Conservation (phyloP, 805 yeast species). For the Saccharomycopsis sp. region DNA sequence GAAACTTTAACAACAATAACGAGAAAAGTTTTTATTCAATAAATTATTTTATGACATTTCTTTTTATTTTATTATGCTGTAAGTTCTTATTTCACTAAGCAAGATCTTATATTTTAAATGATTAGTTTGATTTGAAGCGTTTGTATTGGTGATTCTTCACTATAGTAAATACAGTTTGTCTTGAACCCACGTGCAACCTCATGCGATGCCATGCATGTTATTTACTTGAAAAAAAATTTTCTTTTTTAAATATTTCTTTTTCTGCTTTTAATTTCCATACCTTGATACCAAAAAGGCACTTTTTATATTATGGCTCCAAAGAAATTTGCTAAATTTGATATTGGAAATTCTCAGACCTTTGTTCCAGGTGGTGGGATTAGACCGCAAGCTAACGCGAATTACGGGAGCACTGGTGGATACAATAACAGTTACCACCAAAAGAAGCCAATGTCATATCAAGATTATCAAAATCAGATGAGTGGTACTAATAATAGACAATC, state of each 20-base stretch:
- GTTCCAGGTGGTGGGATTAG: slow-evolving; percentile 6
- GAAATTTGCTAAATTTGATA: slow-evolving; percentile 14
- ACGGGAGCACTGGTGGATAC: slow-evolving; percentile 9
- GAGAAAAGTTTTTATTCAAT: too few species aligned
- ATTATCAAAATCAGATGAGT: slow-evolving; percentile 11
- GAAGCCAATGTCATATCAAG: slow-evolving; percentile 19
- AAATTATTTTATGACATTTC: too few species aligned
- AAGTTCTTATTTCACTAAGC: too few species aligned
- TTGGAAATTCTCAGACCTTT: slow-evolving; percentile 3
- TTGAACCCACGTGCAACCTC: too few species aligned
- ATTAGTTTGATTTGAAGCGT: too few species aligned
- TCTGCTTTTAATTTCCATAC: neutral
- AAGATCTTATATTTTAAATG: too few species aligned
- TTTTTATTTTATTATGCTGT: too few species aligned
- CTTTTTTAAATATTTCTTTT: slow-evolving; percentile 4
- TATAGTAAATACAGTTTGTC: too few species aligned
- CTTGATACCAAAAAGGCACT: neutral
- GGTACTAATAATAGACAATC: neutral
- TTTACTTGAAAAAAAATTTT: neutral
- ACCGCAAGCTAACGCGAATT: neutral
- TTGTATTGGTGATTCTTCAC: too few species aligned
- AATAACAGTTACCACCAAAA: slow-evolving; percentile 16
- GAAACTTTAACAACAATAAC: too few species aligned
- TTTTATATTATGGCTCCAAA: slow-evolving; percentile 1
- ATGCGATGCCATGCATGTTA: too few species aligned